phyloP scores from a whole-genome alignment of 2,329 filamentous ascomycete species.

The Knoxdaviesia capensis region DNA sequence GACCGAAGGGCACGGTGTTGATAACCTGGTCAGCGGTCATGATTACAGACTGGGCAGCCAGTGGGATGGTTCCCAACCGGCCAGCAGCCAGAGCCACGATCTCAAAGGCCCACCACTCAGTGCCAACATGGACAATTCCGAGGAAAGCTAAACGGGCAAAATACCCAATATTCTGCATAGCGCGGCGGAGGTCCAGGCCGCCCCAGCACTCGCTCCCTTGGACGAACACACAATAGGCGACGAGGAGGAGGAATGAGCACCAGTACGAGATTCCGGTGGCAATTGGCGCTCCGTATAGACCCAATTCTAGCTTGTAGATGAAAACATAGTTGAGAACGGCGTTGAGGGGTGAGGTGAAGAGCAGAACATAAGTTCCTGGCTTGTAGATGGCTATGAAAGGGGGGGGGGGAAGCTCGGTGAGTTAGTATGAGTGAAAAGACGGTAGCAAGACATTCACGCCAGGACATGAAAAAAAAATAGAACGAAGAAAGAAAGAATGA shows the following conservation, averaged over 20 bases:
- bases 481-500: too few species aligned
- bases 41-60: constrained; percentile 72
- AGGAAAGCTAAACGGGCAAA: constrained; percentile 59
- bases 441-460: too few species aligned
- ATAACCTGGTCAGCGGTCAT: constrained; percentile 79
- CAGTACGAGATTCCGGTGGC: constrained; percentile 77
- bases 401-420: too few species aligned
- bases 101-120: constrained; percentile 91
- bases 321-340: constrained; percentile 64
- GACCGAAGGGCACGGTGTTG: constrained; percentile 70
- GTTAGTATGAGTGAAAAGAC: too few species aligned
- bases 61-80: constrained; percentile 54
- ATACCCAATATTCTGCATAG: constrained; percentile 43
- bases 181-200: constrained; percentile 41
- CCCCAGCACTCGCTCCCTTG: constrained; percentile 62
- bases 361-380: constrained; percentile 62
- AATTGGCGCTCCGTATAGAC: constrained; percentile 59
- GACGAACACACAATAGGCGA: constrained; percentile 53
- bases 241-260: constrained; percentile 58
- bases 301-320: constrained; percentile 49
- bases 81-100: constrained; percentile 73
- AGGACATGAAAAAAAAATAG: too few species aligned
- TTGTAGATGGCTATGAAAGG: constrained; percentile 38
- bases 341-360: constrained; percentile 68
- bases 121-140: constrained; percentile 67